Conservation (phyloP, 768 basidiomycete genomes). For the Pisolithus marmoratus region DNA sequence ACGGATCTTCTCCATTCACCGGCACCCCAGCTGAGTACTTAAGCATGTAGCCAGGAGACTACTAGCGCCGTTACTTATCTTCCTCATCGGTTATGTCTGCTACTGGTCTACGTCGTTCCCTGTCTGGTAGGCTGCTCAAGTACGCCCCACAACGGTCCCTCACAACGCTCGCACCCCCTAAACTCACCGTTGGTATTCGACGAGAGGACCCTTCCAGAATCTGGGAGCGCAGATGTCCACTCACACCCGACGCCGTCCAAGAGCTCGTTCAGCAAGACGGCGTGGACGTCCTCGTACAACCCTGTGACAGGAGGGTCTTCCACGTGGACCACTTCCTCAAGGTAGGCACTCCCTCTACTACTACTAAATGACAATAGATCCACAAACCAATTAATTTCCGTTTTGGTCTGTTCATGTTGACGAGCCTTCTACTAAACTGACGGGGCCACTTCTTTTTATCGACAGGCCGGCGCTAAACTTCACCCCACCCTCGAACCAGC, state of each 20-base stretch:
- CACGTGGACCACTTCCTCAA: conserved; percentile 54
- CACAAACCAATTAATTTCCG: no score
- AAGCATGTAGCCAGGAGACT: no score
- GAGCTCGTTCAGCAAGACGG: conserved; percentile 50
- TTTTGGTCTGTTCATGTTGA: background rate
- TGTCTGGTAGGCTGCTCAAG: conserved; percentile 10
- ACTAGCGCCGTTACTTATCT: no score
- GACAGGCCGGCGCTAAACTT: conserved; percentile 73
- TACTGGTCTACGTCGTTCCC: no score
- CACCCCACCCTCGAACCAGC: conserved; percentile 51
- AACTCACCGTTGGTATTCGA: conserved; percentile 50
- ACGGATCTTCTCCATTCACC: background rate
- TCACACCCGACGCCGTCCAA: conserved; percentile 71
- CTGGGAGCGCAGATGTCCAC: conserved; percentile 83
- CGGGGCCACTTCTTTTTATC: conserved; percentile 1
- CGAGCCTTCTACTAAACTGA: background rate
- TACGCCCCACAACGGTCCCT: conserved; percentile 16
- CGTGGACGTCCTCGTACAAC: conserved; percentile 68
- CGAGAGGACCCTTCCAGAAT: conserved; percentile 75
- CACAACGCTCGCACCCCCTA: conserved; percentile 12
- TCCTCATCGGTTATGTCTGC: no score
- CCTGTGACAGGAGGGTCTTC: conserved; percentile 73
- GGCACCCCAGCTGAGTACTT: no score
- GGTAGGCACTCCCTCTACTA: conserved; percentile 34
- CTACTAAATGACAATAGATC: no score